Base-by-base conservation (phyloP, 495 filamentous ascomycete species). In the Physcia stellaris region DNA sequence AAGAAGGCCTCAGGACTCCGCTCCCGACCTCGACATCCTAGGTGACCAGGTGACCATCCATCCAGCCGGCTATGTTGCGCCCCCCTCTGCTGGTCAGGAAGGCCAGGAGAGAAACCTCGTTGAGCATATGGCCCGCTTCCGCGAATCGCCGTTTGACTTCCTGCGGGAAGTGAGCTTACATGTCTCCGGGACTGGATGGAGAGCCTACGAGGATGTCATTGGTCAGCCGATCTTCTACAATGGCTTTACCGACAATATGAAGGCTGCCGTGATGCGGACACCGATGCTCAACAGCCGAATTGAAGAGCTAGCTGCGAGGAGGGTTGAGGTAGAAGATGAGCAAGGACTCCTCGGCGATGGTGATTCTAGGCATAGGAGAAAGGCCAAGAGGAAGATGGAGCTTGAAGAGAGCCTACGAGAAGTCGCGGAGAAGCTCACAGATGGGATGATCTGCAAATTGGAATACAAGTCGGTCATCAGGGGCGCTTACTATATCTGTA, bases 391-490 rank as follows among this genome's bases (percentile, higher is more conserved):
- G 24, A 75, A 73, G 54, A 66, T 61, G 29, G 69, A 77, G 42
- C 69, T 83, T 40, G 70, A 78, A 46, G 64, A 64, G 41, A 78
- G 71, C 37, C 58, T 80, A 23, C 64, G 70, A 34, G 77, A 93
- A 50, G 85, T 90, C 2, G 80, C 83, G 18, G 80, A 90, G 42
- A 71, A 75, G 31, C 75, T 88, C 67, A 81, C 85, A 41, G 83
- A 94, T 50, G 76, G 79, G 33, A 98, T 96, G 90, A 94, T 96
- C 39, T 95, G 90, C 71, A 98, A 96, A 59, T 87, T 95, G 64
- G 90, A 98, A 61, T 92, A 80, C 61, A 94, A 88, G 54, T 64
- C 70, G 19, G 95, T 96, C 50, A 95, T 98, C 47, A 63, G 90
- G 18, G 73, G 79, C 12, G 88, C 90, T 35, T 96, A 96, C 55